Percentiles rank a stretch among this genome's conserved stretches.
Evolutionary conservation across 2,329 filamentous ascomycete species (phyloP).

Genomic region (Cadophora sp.): DNA sequence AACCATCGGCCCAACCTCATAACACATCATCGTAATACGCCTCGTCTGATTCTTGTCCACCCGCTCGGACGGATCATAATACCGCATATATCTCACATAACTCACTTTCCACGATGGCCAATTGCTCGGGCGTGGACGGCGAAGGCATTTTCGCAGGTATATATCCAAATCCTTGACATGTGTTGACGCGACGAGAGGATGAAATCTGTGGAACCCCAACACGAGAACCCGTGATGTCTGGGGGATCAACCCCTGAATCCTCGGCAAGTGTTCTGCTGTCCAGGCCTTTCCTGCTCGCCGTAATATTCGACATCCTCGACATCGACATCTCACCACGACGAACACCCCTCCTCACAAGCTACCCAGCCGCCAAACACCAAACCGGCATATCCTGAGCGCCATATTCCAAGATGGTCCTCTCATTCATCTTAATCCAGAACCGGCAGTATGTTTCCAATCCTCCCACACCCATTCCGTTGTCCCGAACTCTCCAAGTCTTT

Average conservation of each 20-base stretch:
- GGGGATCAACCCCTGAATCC: neutral
- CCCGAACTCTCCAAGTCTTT: neutral
- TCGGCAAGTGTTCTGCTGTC: neutral
- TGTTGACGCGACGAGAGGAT: neutral
- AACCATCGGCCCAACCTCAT: neutral
- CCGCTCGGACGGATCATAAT: neutral
- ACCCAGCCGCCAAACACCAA: neutral
- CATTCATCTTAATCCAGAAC: constrained; percentile 90
- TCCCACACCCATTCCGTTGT: neutral
- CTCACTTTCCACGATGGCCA: neutral
- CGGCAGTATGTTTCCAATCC: constrained; percentile 66
- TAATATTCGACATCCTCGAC: constrained; percentile 3
- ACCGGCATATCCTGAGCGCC: constrained; percentile 1
- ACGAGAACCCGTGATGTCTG: constrained; percentile 1
- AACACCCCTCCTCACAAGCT: neutral
- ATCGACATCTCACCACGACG: neutral
- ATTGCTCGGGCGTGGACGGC: neutral
- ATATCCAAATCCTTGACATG: neutral
- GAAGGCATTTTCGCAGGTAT: neutral
- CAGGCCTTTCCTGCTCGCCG: neutral
- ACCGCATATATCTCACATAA: neutral
- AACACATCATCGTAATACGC: neutral
- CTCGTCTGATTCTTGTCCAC: neutral
- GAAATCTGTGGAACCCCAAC: no score
- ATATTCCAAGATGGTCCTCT: constrained; percentile 62